phyloP scores from a whole-genome alignment of 148 eudicot genomes.

The Chenopodium quinoa region DNA sequence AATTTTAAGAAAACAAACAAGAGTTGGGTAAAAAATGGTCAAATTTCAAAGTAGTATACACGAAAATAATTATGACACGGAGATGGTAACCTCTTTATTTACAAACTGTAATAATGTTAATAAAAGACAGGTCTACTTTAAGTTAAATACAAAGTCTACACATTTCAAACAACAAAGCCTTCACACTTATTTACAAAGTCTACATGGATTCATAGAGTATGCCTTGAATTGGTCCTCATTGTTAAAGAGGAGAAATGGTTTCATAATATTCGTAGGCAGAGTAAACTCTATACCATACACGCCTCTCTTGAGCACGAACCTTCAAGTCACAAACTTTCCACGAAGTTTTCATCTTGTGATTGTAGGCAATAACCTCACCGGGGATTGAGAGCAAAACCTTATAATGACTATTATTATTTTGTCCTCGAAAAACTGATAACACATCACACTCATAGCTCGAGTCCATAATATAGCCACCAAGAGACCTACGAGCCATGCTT shows the following conservation, averaged over 20 bases:
- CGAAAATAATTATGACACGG: background rate
- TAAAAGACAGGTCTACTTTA: background rate
- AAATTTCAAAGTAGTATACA: background rate
- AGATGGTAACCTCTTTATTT: background rate
- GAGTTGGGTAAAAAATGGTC: background rate
- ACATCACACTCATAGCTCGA: background rate
- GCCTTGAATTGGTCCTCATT: background rate
- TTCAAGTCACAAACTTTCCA: background rate
- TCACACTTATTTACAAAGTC: background rate
- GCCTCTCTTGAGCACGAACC: background rate
- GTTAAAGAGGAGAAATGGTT: background rate
- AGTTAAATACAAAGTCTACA: background rate
- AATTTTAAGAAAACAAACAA: background rate
- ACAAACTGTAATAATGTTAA: background rate
- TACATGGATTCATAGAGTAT: background rate
- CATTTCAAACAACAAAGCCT: background rate
- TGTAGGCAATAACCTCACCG: background rate
- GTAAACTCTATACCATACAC: background rate
- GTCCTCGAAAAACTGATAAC: background rate
- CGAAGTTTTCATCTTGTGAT: background rate
- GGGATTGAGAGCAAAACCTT: background rate
- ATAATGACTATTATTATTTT: background rate
- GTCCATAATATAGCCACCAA: background rate
- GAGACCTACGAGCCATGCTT: background rate
- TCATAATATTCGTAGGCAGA: background rate